Conservation (phyloP, 139 green algal genomes). For the Chlorella sp. region DNA sequence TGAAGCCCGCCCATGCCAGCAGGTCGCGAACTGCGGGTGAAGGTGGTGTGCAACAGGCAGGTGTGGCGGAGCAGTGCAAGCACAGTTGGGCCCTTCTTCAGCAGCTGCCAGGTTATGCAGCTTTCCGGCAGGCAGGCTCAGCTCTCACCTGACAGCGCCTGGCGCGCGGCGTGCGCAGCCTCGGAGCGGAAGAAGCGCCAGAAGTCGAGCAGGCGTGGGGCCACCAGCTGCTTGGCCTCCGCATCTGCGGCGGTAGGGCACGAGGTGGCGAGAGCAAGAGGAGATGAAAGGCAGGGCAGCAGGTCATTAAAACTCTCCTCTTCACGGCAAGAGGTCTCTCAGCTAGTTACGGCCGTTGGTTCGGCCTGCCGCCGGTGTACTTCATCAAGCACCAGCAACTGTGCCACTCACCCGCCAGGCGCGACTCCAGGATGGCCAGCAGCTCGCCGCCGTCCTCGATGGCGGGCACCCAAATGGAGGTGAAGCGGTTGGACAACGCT, state of each 20-base stretch:
- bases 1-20: conserved; percentile 90
- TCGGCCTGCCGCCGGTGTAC: no score
- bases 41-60: background rate
- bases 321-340: no score
- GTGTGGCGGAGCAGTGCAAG: background rate
- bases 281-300: no score
- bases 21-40: conserved; percentile 83
- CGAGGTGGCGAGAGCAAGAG: no score
- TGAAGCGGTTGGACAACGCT: conserved; percentile 96
- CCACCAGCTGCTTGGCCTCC: conserved; percentile 31
- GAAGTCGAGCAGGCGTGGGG: conserved; percentile 79
- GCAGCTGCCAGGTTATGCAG: no score
- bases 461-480: conserved; percentile 88
- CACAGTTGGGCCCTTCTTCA: no score
- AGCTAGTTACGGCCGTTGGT: no score
- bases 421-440: conserved; percentile 68
- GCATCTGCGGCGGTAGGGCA: background rate
- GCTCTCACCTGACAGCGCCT: conserved; percentile 62
- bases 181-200: conserved; percentile 77
- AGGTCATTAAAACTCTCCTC: no score
- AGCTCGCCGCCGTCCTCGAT: conserved; percentile 77
- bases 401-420: background rate
- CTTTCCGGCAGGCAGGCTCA: background rate
- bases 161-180: conserved; percentile 53
- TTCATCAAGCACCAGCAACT: no score